These are phyloP conservation scores for Aphanoascus verrucosus DNA, from an alignment of 2,329 filamentous ascomycete genomes.

Conservation along the genomic window DNA sequence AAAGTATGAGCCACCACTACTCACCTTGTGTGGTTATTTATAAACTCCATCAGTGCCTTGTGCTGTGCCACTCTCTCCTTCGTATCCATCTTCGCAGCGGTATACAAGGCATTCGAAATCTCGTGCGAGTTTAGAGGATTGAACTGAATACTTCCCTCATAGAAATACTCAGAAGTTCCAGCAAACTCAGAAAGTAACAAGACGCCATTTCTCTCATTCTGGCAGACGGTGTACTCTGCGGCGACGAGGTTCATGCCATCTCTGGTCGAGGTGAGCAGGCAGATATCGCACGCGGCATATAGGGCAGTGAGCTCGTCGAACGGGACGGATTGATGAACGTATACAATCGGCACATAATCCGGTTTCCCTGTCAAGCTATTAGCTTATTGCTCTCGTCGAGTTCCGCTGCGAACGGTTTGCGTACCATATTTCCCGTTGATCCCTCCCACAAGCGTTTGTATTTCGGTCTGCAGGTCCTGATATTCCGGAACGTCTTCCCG, in stretches of 20 bases:
- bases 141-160: slow-evolving; percentile 79
- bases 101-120: slow-evolving; percentile 73
- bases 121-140: slow-evolving; percentile 96
- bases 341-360: slow-evolving; percentile 93
- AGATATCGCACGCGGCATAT: slow-evolving; percentile 79
- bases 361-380: slow-evolving; percentile 52
- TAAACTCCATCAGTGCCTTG: slow-evolving; percentile 74
- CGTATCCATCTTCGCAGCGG: slow-evolving; percentile 75
- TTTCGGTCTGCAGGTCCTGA: slow-evolving; percentile 72
- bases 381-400: background rate
- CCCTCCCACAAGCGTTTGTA: slow-evolving; percentile 77
- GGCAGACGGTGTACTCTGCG: slow-evolving; percentile 92
- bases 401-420: slow-evolving; percentile 10
- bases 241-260: slow-evolving; percentile 98
- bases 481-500: slow-evolving; percentile 65
- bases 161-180: slow-evolving; percentile 71
- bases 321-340: slow-evolving; percentile 84
- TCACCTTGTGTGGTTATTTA: slow-evolving; percentile 78
- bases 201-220: slow-evolving; percentile 72
- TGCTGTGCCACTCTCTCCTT: slow-evolving; percentile 72
- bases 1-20: slow-evolving; percentile 12
- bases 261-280: slow-evolving; percentile 76
- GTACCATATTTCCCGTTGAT: slow-evolving; percentile 82
- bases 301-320: slow-evolving; percentile 90
- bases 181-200: slow-evolving; percentile 93